Base-by-base conservation (phyloP, 2,329 filamentous ascomycete species). In the Teratosphaeriaceae sp. region DNA sequence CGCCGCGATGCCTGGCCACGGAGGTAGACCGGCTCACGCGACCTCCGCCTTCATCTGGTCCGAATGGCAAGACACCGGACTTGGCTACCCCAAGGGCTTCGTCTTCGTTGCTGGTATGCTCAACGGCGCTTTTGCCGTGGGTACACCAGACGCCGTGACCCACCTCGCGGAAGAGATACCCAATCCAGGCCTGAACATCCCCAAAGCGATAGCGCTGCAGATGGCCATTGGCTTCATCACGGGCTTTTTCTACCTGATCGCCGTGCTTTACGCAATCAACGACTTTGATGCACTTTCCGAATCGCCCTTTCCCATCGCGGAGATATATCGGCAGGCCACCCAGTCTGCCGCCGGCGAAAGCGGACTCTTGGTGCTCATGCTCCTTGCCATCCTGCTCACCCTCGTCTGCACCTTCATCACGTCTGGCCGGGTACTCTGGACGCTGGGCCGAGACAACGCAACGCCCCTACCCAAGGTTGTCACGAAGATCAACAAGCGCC, bases 141-240 rank as follows among this genome's bases (percentile, higher is more conserved):
- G 31, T 15, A 34, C 31, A 5, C 31, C 31, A 19, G 31, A 34
- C n/a, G 31, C 31, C 15, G 31, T 34, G 9, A 34, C 9, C 18
- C 31, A 34, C 18, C 31, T 34, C n/a, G 31, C 31, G 12, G 31
- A 34, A 18, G 31, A 34, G 31, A 34, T 34, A 4, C 31, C 31
- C 9, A 9, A 5, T n/a, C 31, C 31, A 5, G 31, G 31, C 31
- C 5, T 34, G 15, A 34, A 34, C 15, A 4, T 34, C 8, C 31
- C 31, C 15, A 34, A 34, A 34, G 31, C 31, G 8, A 34, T 34
- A 9, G 31, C 31, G 6, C 20, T 34, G 9, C 31, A 34, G n/a
- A 34, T 34, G 31, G 31, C 20, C 15, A 34, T 34, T 15, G 31
- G 31, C 15, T 34, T 34, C 31, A 19, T 34, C 9, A 34, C 31